phyloP scores from a whole-genome alignment of 352 stramenopile species.

The Pythium oligandrum region DNA sequence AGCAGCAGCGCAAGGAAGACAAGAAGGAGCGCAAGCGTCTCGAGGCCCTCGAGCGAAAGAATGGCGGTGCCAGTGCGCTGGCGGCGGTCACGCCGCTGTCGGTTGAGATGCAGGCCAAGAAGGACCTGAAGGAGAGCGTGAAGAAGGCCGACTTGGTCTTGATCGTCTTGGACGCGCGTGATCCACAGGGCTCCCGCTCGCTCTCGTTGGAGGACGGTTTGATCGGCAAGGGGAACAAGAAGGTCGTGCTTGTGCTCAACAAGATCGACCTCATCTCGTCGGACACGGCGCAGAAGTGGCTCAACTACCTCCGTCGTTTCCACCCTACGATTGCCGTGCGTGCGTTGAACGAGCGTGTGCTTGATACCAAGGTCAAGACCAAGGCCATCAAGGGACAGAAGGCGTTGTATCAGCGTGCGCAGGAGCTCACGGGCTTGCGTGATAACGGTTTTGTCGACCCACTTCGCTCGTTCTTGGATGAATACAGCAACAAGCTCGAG shows the following conservation, averaged over 20 bases:
- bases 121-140: constrained; percentile 76
- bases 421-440: constrained; percentile 58
- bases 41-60: constrained; percentile 23
- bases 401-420: constrained; percentile 63
- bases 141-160: constrained; percentile 58
- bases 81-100: constrained; percentile 46
- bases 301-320: constrained; percentile 93
- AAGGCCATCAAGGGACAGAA: constrained; percentile 54
- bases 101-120: constrained; percentile 74
- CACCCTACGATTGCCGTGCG: constrained; percentile 93
- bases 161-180: constrained; percentile 96
- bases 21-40: constrained; percentile 63
- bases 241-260: constrained; percentile 98
- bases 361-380: constrained; percentile 90
- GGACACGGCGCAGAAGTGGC: constrained; percentile 86
- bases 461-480: constrained; percentile 94
- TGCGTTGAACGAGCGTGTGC: constrained; percentile 76
- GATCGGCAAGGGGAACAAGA: constrained; percentile 92
- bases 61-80: constrained; percentile 18
- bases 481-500: constrained; percentile 88
- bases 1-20: constrained; percentile 56
- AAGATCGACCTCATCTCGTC: constrained; percentile 97
- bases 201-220: constrained; percentile 94
- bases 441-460: constrained; percentile 84
- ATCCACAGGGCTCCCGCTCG: constrained; percentile 94